Conservation (phyloP, 1,284 basidiomycete species). For the Papiliotrema fonsecae region DNA sequence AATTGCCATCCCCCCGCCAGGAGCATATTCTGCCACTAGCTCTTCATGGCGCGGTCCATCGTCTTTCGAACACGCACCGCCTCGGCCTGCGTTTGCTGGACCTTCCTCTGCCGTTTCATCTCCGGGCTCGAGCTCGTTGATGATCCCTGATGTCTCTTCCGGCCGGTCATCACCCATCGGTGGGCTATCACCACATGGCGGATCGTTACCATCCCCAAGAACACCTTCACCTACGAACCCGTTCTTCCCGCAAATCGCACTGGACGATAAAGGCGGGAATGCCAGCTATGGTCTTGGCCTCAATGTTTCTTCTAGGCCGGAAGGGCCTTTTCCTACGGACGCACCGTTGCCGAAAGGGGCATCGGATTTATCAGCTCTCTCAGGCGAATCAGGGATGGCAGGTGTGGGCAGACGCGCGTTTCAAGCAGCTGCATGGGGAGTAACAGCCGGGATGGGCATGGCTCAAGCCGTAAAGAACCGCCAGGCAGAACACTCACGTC, state of each 20-base stretch:
- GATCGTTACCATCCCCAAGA: conserved; percentile 6
- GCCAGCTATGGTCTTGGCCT: conserved; percentile 25
- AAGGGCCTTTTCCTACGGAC: conserved; percentile 22
- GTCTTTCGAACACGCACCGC: conserved; percentile 23
- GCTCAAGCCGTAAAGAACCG: conserved; percentile 6
- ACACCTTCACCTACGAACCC: conserved; percentile 36
- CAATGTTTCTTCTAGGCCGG: conserved; percentile 11
- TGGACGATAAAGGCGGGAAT: conserved; percentile 11
- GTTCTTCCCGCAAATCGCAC: conserved; percentile 26
- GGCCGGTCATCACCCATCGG: conserved; percentile 11
- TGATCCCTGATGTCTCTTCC: conserved; percentile 5
- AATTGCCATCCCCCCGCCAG: conserved; percentile 23
- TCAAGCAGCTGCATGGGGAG: conserved; percentile 62
- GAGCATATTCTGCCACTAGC: conserved; percentile 6
- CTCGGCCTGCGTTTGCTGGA: conserved; percentile 21
- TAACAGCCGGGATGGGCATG: conserved; percentile 36
- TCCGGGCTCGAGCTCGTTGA: conserved; percentile 8
- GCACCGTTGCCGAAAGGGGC: conserved; percentile 16
- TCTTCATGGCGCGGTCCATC: conserved; percentile 27
- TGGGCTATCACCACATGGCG: conserved; percentile 8
- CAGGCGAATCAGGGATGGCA: conserved; percentile 69
- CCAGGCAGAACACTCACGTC: not conserved
- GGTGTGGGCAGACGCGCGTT: conserved; percentile 81
- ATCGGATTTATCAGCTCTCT: conserved; percentile 44
- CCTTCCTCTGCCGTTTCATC: conserved; percentile 25